A percentile compares a stretch with the other conserved stretches of the same genome.
These are phyloP conservation scores for Backusella macrospora DNA, from an alignment of 192 early-diverging fungal genomes.

Conservation along the genomic window DNA sequence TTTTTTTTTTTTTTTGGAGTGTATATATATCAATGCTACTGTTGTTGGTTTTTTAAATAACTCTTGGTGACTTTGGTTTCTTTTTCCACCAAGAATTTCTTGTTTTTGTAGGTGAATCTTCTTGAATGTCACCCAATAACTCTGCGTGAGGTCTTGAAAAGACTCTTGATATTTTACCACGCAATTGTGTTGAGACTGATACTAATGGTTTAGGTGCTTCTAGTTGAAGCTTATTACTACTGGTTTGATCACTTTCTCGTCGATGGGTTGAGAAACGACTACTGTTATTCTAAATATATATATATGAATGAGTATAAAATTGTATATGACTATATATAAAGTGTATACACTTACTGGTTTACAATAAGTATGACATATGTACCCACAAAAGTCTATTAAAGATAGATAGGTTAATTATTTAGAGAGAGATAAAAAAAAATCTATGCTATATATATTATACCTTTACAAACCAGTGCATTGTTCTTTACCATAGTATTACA, in stretches of 20 bases:
- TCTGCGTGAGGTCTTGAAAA: constrained; percentile 11
- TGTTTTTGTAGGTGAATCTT: constrained; percentile 14
- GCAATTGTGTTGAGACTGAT: constrained; percentile 30
- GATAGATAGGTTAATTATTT: background rate
- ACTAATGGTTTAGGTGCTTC: constrained; percentile 9
- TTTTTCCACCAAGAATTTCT: constrained; percentile 20
- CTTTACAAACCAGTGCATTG: constrained; percentile 60
- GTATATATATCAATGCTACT: too few species aligned
- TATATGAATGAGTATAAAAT: background rate
- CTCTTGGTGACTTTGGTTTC: background rate
- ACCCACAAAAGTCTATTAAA: constrained; percentile 26
- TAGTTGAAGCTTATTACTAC: background rate
- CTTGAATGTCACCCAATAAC: constrained; percentile 1
- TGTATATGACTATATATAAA: background rate
- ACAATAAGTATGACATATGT: constrained; percentile 44
- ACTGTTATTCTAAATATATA: background rate
- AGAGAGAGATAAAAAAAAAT: background rate
- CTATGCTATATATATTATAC: constrained; percentile 20
- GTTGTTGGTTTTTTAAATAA: background rate
- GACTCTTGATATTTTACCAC: constrained; percentile 13
- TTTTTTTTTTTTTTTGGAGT: too few species aligned
- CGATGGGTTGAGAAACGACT: background rate
- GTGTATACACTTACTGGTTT: constrained; percentile 18
- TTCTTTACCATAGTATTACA: constrained; percentile 53
- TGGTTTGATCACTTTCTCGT: background rate